phyloP scores from a whole-genome alignment of 306 rosid genomes.

The Trichosanthes cucumerina region DNA sequence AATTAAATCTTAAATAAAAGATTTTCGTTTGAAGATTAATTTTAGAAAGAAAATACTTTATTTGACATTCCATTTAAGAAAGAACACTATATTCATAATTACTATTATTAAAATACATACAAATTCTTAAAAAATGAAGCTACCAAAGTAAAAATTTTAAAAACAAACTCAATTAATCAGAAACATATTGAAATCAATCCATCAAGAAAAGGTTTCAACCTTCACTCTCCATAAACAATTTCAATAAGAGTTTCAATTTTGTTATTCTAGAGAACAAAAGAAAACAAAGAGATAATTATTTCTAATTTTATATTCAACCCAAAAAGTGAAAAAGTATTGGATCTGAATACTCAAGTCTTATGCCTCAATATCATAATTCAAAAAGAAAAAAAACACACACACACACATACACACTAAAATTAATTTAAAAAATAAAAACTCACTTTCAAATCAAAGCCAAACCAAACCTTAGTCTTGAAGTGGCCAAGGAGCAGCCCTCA shows the following conservation, averaged over 20 bases:
- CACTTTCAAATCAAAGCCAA: not conserved
- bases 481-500: not conserved
- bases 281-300: not conserved
- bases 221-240: not conserved
- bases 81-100: not conserved
- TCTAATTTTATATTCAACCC: not conserved
- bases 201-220: not conserved
- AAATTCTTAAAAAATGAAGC: not conserved
- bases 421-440: not conserved
- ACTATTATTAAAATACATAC: not conserved
- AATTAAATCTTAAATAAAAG: not conserved
- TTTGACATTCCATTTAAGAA: not conserved
- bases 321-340: not conserved
- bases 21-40: not conserved
- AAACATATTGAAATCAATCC: not conserved
- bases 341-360: not conserved
- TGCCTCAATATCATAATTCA: not conserved
- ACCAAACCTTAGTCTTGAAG: conserved; percentile 2
- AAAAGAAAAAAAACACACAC: no score
- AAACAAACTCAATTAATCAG: no score
- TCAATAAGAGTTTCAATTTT: not conserved
- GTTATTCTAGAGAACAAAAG: not conserved
- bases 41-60: not conserved
- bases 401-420: not conserved
- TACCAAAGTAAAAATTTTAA: not conserved